Base-by-base conservation (phyloP, 75 land plant species). In the Gnetum montanum region DNA sequence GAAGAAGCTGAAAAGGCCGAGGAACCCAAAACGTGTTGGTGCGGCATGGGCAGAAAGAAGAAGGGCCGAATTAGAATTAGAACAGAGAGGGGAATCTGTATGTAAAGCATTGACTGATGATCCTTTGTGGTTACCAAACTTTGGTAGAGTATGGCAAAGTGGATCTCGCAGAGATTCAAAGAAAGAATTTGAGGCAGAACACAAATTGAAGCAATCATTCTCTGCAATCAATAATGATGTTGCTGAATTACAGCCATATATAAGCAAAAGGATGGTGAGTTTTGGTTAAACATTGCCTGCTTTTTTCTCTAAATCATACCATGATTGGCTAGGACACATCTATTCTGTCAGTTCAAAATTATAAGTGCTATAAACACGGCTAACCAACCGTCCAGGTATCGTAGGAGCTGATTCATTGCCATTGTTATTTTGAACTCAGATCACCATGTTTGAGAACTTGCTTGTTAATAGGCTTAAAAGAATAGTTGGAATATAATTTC, bases 1-100 rank as follows among this genome's bases (percentile, higher is more conserved):
- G 46, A 65, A 58, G 48, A 80, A 78, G 61, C 54, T 76, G 0
- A 62, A 59, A 3, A 86, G 76, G 34, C 58, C 76, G 10, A 66
- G 70, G 60, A 85, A 85, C 28, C 95, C 98, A n/a, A 86, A 83
- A 46, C 75, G 99, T 34, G 97, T 95, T 8, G 99, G 99, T 57
- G 97, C 99, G 60, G 92, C 86, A 29, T 95, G 99, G 99, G 99
- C 97, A 49, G 96, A 95, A 51, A 76, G 58, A 51, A 81, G 97
- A 59, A 83, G 84, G 66, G 63, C 62, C 49, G 87, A 95, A 64
- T 59, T 89, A 53, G 88, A 76, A 59, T 71, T 59, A 72, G 91
- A 85, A 57, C 71, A 64, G 54, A 70, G 62, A 10, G 86, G 88
- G 43, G 81, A 77, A 66, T 38, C 60, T 54, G 56, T 58, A 19